Evolutionary conservation across 1,284 basidiomycete species (phyloP).

Genomic region (Somion occarium): DNA sequence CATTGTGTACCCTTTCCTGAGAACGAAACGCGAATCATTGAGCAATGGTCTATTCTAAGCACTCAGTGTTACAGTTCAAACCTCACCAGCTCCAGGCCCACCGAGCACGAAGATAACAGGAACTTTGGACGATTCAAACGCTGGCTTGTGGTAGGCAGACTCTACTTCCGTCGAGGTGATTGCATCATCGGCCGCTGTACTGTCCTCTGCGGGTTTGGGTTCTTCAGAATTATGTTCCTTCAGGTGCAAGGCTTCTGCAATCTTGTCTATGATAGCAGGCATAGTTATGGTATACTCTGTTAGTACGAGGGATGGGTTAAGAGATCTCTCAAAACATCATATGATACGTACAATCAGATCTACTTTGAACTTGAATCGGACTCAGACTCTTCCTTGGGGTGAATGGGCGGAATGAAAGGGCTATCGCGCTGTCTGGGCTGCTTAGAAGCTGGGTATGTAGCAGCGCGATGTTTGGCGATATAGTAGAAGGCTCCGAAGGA

Average conservation of each 20-base stretch:
- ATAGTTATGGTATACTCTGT: constrained; percentile 21
- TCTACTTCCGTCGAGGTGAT: constrained; percentile 5
- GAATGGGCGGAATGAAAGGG: constrained; percentile 60
- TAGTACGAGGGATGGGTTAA: neutral
- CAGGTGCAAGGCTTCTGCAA: constrained; percentile 41
- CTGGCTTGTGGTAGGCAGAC: constrained; percentile 28
- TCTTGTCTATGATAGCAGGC: constrained; percentile 46
- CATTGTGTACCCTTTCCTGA: constrained; percentile 98
- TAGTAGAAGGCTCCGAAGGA: constrained; percentile 56
- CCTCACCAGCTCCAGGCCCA: constrained; percentile 88
- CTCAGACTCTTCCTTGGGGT: constrained; percentile 27
- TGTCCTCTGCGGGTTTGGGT: constrained; percentile 1
- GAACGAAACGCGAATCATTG: constrained; percentile 9
- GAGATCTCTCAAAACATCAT: neutral
- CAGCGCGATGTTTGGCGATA: constrained; percentile 51
- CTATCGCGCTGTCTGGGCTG: constrained; percentile 60
- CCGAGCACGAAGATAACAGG: constrained; percentile 95
- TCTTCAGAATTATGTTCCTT: constrained; percentile 13
- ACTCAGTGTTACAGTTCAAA: neutral
- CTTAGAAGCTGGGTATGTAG: constrained; percentile 53
- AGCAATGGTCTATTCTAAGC: neutral
- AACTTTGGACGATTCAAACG: constrained; percentile 74
- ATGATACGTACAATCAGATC: neutral
- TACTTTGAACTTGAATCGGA: neutral
- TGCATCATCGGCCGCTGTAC: constrained; percentile 6